Evolutionary conservation across 257 asterid species (phyloP).

Genomic region (Jaltomata sinuosa): DNA sequence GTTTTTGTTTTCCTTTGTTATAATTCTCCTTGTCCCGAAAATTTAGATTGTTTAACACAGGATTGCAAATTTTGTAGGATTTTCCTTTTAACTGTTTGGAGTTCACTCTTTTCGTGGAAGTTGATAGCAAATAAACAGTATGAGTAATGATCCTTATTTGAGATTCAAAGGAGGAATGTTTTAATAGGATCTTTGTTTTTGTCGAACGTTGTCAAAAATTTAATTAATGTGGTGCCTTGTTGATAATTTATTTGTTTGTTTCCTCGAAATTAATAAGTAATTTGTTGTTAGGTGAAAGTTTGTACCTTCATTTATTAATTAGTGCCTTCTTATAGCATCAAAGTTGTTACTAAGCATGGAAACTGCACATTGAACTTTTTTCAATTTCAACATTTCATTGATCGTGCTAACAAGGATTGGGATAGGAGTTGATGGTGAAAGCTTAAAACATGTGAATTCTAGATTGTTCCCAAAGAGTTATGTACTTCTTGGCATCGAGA

Average conservation of each 20-base stretch:
- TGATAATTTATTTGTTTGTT: background rate
- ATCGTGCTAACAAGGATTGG: background rate
- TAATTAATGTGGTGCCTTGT: background rate
- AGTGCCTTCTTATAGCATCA: background rate
- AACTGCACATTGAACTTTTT: background rate
- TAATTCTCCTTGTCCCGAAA: background rate
- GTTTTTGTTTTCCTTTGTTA: background rate
- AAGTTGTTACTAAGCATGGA: background rate
- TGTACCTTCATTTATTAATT: background rate
- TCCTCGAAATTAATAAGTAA: background rate
- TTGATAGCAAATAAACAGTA: background rate
- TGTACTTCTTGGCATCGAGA: background rate
- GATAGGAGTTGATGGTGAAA: background rate
- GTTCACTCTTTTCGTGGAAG: background rate
- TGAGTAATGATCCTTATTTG: background rate
- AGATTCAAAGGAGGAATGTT: background rate
- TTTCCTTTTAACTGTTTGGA: background rate
- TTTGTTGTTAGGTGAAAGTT: background rate
- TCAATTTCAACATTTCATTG: background rate
- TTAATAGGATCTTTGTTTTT: background rate
- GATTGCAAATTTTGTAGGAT: background rate
- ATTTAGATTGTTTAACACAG: background rate
- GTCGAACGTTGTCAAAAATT: background rate
- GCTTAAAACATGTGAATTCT: background rate
- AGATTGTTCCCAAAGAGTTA: background rate